A percentile compares a stretch with the other conserved stretches of the same genome.
Evolutionary conservation across 495 filamentous ascomycete genomes (phyloP).

Genomic region (Talaromyces wortmannii): DNA sequence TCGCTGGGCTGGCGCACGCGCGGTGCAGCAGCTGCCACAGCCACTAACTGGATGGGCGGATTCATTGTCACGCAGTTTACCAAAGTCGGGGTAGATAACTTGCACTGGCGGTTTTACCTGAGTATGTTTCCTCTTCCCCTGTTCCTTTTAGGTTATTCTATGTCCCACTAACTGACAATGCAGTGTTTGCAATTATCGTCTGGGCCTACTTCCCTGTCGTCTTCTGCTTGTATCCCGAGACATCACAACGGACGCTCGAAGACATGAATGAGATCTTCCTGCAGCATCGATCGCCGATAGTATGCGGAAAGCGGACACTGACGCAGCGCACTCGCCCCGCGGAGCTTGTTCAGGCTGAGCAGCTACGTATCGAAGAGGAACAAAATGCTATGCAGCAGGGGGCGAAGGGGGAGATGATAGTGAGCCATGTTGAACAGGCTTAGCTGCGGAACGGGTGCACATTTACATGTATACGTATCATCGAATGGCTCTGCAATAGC

Average conservation of each 20-base stretch:
- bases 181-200: constrained; percentile 23
- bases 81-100: constrained; percentile 20
- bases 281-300: constrained; percentile 18
- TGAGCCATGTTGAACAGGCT: neutral
- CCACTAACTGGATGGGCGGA: constrained; percentile 28
- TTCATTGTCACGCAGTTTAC: constrained; percentile 31
- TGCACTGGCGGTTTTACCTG: constrained; percentile 28
- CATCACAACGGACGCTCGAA: constrained; percentile 42
- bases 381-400: neutral
- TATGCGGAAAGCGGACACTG: constrained; percentile 14
- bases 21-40: constrained; percentile 27
- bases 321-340: constrained; percentile 16
- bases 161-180: neutral
- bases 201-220: constrained; percentile 23
- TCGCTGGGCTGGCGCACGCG: constrained; percentile 28
- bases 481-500: too few species aligned
- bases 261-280: constrained; percentile 47
- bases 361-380: constrained; percentile 6
- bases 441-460: neutral
- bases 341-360: constrained; percentile 17
- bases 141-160: too few species aligned
- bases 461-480: too few species aligned
- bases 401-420: neutral
- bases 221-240: constrained; percentile 44
- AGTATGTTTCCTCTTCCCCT: constrained; percentile 8